Evolutionary conservation across 306 rosid genomes (phyloP).

Genomic region (Hippophae rhamnoides): DNA sequence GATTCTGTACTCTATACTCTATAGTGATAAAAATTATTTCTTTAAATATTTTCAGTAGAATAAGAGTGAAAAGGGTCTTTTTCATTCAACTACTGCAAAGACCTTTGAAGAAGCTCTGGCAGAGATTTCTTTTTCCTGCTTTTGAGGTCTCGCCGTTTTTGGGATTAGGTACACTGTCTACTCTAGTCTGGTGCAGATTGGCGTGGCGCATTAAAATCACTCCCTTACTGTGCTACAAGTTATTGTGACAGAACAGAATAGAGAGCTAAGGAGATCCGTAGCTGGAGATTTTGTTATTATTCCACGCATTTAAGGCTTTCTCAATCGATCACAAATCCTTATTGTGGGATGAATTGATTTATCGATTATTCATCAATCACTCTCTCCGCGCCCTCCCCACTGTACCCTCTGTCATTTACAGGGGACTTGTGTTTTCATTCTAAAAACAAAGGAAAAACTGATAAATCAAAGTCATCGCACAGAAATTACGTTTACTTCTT

Average conservation of each 20-base stretch:
- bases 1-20: slow-evolving; percentile 10
- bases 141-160: slow-evolving; percentile 73
- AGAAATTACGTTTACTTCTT: slow-evolving; percentile 7
- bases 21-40: slow-evolving; percentile 4
- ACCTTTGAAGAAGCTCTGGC: slow-evolving; percentile 5
- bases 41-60: slow-evolving; percentile 18
- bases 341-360: too few species aligned
- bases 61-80: slow-evolving; percentile 36
- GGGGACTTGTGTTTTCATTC: too few species aligned
- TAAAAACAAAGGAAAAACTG: slow-evolving; percentile 1
- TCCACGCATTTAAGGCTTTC: slow-evolving; percentile 38
- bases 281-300: slow-evolving; percentile 13
- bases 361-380: too few species aligned
- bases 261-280: slow-evolving; percentile 9
- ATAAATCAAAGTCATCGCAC: slow-evolving; percentile 14
- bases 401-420: too few species aligned
- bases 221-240: slow-evolving; percentile 15
- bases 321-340: neutral
- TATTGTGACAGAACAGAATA: slow-evolving; percentile 10
- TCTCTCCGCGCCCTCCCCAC: too few species aligned
- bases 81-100: slow-evolving; percentile 14
- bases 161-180: slow-evolving; percentile 30
- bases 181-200: slow-evolving; percentile 37
- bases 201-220: slow-evolving; percentile 56
- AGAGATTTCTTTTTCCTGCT: slow-evolving; percentile 29